Conservation (phyloP, 495 filamentous ascomycete species). For the Tuber aestivum region DNA sequence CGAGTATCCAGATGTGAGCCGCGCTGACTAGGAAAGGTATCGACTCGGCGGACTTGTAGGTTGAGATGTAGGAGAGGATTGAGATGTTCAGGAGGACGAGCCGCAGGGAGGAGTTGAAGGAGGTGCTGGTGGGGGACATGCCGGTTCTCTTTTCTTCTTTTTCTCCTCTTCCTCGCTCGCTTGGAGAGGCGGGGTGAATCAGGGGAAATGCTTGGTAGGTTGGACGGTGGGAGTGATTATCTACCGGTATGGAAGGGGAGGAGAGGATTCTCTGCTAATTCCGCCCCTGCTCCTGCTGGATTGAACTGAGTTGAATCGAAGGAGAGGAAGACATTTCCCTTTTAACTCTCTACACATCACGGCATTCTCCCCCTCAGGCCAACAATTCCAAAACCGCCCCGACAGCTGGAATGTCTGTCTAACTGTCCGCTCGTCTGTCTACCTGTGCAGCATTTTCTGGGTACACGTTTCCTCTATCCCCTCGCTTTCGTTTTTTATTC, state of each 20-base stretch:
- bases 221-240: not conserved
- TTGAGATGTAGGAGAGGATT: slow-evolving; percentile 28
- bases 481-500: not conserved
- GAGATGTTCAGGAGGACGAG: slow-evolving; percentile 29
- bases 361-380: not conserved
- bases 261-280: not conserved
- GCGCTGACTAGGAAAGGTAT: slow-evolving; percentile 16
- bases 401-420: not conserved
- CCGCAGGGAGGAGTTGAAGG: slow-evolving; percentile 20
- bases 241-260: not conserved
- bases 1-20: slow-evolving; percentile 30
- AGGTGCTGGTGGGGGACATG: slow-evolving; percentile 29
- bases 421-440: not conserved
- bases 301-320: not conserved
- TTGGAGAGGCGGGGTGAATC: not conserved
- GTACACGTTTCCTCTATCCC: not conserved
- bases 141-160: not conserved
- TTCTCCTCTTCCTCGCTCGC: not conserved
- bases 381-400: not conserved
- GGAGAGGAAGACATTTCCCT: not conserved
- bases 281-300: not conserved
- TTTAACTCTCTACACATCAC: slow-evolving; percentile 1
- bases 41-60: slow-evolving; percentile 30
- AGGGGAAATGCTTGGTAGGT: not conserved
- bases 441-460: slow-evolving; percentile 4